Evolutionary conservation across 495 filamentous ascomycete genomes (phyloP).

Genomic region (Podospora tetraspora): DNA sequence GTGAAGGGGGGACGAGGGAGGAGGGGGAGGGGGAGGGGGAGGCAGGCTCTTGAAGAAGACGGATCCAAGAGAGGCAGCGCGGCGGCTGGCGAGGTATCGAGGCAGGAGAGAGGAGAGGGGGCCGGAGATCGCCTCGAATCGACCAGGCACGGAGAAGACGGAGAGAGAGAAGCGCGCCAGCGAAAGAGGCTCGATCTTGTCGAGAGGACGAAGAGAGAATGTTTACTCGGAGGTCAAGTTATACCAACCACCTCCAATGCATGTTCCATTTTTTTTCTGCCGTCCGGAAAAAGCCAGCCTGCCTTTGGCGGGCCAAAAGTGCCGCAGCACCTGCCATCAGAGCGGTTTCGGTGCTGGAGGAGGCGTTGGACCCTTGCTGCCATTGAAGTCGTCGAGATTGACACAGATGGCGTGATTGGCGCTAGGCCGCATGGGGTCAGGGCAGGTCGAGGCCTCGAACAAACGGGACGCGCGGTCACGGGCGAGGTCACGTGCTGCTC

Average conservation of each 20-base stretch:
- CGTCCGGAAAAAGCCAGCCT: conserved; percentile 5
- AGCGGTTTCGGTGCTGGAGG: background rate
- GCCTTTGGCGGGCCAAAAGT: background rate
- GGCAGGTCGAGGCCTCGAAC: background rate
- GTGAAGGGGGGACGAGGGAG: conserved; percentile 12
- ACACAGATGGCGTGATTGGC: conserved; percentile 14
- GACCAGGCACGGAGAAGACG: conserved; percentile 19
- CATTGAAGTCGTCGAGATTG: conserved; percentile 11
- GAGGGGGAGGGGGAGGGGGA: conserved; percentile 1
- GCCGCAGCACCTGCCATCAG: conserved; percentile 1
- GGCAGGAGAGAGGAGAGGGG: conserved; percentile 19
- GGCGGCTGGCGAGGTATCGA: conserved; percentile 20
- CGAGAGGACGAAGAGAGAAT: background rate
- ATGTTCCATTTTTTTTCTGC: background rate
- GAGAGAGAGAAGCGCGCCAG: conserved; percentile 24
- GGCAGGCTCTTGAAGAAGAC: conserved; percentile 17
- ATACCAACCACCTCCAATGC: background rate
- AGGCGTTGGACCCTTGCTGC: conserved; percentile 11
- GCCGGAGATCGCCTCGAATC: conserved; percentile 22
- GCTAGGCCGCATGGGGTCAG: conserved; percentile 14
- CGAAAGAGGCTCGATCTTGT: conserved; percentile 10
- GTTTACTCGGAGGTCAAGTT: background rate
- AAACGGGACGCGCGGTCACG: conserved; percentile 7
- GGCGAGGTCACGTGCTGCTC: background rate
- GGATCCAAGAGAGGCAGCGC: conserved; percentile 18